Conservation (phyloP, 2,329 filamentous ascomycete genomes). For the Aureobasidium sp. region DNA sequence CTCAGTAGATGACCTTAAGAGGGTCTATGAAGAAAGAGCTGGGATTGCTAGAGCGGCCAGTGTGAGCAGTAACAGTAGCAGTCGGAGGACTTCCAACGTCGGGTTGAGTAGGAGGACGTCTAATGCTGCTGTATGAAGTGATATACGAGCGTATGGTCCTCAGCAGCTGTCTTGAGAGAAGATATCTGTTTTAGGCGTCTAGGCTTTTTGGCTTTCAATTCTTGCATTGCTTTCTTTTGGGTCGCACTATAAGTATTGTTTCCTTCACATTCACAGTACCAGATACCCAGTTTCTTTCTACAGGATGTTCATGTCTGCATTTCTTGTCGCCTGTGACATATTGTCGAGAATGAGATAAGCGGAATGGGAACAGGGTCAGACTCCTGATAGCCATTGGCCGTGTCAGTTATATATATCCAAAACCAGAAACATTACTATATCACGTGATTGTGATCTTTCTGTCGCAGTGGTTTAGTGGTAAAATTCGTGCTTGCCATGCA, state of each 20-base stretch:
- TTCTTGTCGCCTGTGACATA: too few relatives aligned
- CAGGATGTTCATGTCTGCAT: background rate
- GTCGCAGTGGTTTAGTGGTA: background rate
- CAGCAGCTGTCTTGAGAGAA: too few relatives aligned
- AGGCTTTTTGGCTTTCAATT: background rate
- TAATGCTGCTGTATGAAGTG: background rate
- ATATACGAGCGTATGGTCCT: too few relatives aligned
- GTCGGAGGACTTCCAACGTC: background rate
- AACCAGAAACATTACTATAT: too few relatives aligned
- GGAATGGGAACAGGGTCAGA: too few relatives aligned
- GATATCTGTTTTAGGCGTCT: background rate
- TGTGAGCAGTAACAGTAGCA: background rate
- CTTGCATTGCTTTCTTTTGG: background rate
- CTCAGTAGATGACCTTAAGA: conserved; percentile 41
- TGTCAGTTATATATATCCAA: too few relatives aligned
- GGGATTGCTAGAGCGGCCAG: conserved; percentile 4
- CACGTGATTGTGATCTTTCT: background rate
- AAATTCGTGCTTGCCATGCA: conserved; percentile 13
- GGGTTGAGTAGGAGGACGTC: background rate
- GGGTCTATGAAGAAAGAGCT: conserved; percentile 43
- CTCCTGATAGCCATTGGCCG: too few relatives aligned
- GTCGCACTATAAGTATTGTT: background rate
- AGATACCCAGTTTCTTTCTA: background rate
- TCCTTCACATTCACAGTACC: background rate
- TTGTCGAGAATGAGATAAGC: background rate